Evolutionary conservation across 352 stramenopile genomes (phyloP), one percentile per base, ranked within the genome.

Genomic region (Phytophthora sansomeana): DNA sequence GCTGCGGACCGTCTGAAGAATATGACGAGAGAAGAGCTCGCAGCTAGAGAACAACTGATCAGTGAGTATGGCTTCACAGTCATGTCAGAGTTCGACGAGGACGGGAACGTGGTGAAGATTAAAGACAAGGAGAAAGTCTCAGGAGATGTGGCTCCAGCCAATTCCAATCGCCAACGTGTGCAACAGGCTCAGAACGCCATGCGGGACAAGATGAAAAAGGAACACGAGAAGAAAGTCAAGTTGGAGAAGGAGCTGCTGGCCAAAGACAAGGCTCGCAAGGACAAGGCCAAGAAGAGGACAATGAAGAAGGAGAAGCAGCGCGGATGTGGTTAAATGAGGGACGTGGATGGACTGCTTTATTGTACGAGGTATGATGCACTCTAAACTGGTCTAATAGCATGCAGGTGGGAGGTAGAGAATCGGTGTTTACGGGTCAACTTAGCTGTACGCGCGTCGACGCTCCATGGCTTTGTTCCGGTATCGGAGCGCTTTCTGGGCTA

Each of bases 11-110:
- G 83, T 0, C 58, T 74, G 1, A 81, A 89, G 61, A 86, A 92
- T 9, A 92, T 95, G 87, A 89, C 87, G n/a, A 73, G 82, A 0
- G 75, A 93, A 44, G 80, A 95, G 61, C 72, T 95, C 6, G 74
- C 69, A 2, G 74, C 81, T 36, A 75, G 85, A 1, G 87, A 95
- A 65, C 87, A 93, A 63, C 80, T 95, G 49, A 87, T 95, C 50
- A 91, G 69, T 39, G 82, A 82, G 50, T 95, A 95, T 57, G 87
- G 87, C 29, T 90, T 92, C 61, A 90, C 80, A 11, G 74, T 82
- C 32, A 81, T 92, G 59, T 92, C 85, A 0, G 84, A 93, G 72
- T 91, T 93, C 57, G 87, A 95, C 55, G 87, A 95, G 64, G 83
- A 93, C 13, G 87, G 85, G 41, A 93, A 95, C 63, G 72, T 95